Evolutionary conservation across 371 early-diverging fungal genomes (phyloP).

Genomic region (Circinella minor): DNA sequence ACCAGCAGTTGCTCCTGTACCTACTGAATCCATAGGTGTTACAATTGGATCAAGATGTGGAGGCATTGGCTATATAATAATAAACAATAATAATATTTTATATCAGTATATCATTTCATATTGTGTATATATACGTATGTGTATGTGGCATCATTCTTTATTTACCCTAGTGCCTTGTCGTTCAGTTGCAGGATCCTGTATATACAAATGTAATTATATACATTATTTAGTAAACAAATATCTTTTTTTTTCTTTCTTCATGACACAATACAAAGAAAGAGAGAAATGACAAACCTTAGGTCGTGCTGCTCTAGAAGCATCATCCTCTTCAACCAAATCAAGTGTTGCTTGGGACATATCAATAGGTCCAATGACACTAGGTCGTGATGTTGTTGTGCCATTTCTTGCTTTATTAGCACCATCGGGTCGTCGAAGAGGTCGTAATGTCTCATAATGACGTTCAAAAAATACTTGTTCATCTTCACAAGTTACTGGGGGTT

Average conservation of each 20-base stretch:
- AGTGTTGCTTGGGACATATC: slow-evolving; percentile 31
- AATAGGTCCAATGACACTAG: slow-evolving; percentile 43
- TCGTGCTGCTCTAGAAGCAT: slow-evolving; percentile 9
- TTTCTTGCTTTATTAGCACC: slow-evolving; percentile 23
- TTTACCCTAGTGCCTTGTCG: slow-evolving; percentile 16
- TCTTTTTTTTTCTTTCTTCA: background rate
- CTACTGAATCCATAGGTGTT: slow-evolving; percentile 16
- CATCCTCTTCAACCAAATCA: slow-evolving; percentile 29
- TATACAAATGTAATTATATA: background rate
- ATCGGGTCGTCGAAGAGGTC: slow-evolving; percentile 36
- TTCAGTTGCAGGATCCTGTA: slow-evolving; percentile 14
- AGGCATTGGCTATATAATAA: slow-evolving; percentile 10
- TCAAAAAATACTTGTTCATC: slow-evolving; percentile 86
- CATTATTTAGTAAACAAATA: background rate
- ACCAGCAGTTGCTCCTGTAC: slow-evolving; percentile 18
- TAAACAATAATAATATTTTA: too few species aligned
- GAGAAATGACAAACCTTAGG: slow-evolving; percentile 3
- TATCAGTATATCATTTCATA: too few species aligned
- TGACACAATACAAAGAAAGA: background rate
- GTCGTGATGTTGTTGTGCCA: slow-evolving; percentile 21
- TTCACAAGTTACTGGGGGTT: slow-evolving; percentile 69
- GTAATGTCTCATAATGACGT: slow-evolving; percentile 73
- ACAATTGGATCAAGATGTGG: slow-evolving; percentile 20
- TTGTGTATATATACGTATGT: too few species aligned
- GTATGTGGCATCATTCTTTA: too few species aligned